These are phyloP conservation scores for Trichoderma sp. DNA, from an alignment of 2,329 filamentous ascomycete species.

Conservation along the genomic window DNA sequence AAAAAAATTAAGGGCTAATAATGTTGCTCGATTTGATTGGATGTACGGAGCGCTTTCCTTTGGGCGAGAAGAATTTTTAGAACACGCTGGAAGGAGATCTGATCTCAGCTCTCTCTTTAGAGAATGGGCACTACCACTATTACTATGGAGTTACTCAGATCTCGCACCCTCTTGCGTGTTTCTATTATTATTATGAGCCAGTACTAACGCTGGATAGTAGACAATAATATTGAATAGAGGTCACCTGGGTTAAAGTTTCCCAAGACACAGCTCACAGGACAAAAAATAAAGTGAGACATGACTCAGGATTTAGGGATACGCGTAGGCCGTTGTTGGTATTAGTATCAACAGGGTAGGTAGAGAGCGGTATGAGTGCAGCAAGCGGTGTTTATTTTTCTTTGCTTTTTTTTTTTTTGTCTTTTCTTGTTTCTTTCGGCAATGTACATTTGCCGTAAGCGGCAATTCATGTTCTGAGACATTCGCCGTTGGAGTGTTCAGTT, in stretches of 20 bases:
- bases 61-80: background rate
- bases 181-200: background rate
- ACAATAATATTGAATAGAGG: background rate
- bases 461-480: background rate
- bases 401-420: background rate
- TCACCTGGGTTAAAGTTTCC: background rate
- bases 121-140: background rate
- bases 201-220: background rate
- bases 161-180: background rate
- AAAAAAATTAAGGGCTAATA: background rate
- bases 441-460: background rate
- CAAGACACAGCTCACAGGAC: background rate
- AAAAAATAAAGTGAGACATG: background rate
- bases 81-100: background rate
- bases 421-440: background rate
- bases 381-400: background rate
- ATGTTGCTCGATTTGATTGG: background rate
- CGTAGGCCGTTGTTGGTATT: background rate
- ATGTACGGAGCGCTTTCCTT: background rate
- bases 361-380: background rate
- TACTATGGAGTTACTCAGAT: background rate
- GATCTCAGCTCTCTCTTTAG: background rate
- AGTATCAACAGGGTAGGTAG: background rate
- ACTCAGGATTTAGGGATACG: background rate
- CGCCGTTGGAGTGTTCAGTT: background rate